Conservation (phyloP, 1,284 basidiomycete species). For the Paramarasmius palmivorus region DNA sequence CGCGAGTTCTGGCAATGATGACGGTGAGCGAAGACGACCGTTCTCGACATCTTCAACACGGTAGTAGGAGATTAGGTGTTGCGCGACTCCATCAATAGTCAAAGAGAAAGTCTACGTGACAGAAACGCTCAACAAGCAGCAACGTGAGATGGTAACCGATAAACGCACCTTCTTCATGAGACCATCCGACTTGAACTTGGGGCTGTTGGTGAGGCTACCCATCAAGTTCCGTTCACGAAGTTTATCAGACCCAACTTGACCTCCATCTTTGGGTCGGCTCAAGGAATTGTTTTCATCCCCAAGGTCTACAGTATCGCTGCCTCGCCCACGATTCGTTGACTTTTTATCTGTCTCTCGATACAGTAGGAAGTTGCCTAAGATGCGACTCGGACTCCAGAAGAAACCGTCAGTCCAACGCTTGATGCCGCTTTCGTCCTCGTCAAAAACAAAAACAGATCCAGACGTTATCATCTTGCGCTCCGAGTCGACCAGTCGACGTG, state of each 20-base stretch:
- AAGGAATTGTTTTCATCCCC: slow-evolving; percentile 46
- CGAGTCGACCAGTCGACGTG: slow-evolving; percentile 89
- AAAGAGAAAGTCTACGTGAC: slow-evolving; percentile 84
- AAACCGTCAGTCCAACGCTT: slow-evolving; percentile 98
- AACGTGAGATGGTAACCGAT: slow-evolving; percentile 1
- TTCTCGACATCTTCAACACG: slow-evolving; percentile 88
- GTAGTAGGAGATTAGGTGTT: slow-evolving; percentile 97
- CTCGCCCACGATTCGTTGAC: slow-evolving; percentile 45
- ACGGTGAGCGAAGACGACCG: slow-evolving; percentile 85
- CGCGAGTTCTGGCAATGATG: slow-evolving; percentile 85
- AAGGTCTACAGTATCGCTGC: slow-evolving; percentile 31
- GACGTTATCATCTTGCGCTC: slow-evolving; percentile 93
- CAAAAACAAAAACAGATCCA: slow-evolving; percentile 96
- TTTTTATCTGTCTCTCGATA: slow-evolving; percentile 92
- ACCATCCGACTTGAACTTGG: slow-evolving; percentile 89
- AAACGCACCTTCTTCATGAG: slow-evolving; percentile 90
- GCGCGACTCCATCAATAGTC: slow-evolving; percentile 81
- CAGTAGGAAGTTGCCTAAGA: slow-evolving; percentile 93
- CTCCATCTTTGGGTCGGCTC: slow-evolving; percentile 63
- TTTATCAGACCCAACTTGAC: slow-evolving; percentile 52
- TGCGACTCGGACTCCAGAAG: slow-evolving; percentile 87
- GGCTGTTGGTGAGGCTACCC: slow-evolving; percentile 87
- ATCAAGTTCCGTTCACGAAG: slow-evolving; percentile 79
- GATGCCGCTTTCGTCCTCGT: slow-evolving; percentile 96
- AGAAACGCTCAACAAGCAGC: slow-evolving; percentile 17